Conservation (phyloP, 805 yeast genomes). For the Zygotorulaspora danielsina region DNA sequence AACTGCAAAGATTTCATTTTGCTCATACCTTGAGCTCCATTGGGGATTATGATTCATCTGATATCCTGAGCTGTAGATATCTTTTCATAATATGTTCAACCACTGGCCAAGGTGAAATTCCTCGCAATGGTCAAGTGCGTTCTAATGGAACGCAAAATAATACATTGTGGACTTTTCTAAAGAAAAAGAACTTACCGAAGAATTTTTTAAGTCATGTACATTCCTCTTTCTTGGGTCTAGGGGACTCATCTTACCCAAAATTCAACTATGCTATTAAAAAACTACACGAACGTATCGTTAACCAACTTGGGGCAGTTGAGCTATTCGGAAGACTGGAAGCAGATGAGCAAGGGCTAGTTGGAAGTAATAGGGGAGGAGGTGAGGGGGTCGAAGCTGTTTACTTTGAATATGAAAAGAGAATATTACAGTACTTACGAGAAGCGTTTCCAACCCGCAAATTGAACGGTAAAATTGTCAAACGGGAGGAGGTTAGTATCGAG, state of each 20-base stretch:
- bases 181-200: slow-evolving; percentile 58
- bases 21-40: slow-evolving; percentile 47
- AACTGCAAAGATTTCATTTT: slow-evolving; percentile 52
- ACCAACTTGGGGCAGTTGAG: slow-evolving; percentile 78
- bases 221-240: slow-evolving; percentile 80
- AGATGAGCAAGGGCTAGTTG: slow-evolving; percentile 78
- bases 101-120: slow-evolving; percentile 93
- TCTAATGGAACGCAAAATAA: slow-evolving; percentile 17
- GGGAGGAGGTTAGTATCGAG: slow-evolving; percentile 24
- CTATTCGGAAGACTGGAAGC: slow-evolving; percentile 76
- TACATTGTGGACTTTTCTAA: slow-evolving; percentile 65
- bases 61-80: slow-evolving; percentile 46
- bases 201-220: slow-evolving; percentile 57
- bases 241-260: slow-evolving; percentile 87
- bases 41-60: slow-evolving; percentile 56
- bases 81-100: slow-evolving; percentile 64
- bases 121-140: slow-evolving; percentile 59
- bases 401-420: slow-evolving; percentile 61
- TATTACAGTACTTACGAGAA: slow-evolving; percentile 38
- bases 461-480: slow-evolving; percentile 16
- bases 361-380: slow-evolving; percentile 39
- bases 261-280: slow-evolving; percentile 86
- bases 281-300: slow-evolving; percentile 62
- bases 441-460: slow-evolving; percentile 37
- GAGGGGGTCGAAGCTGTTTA: slow-evolving; percentile 63